phyloP scores from a whole-genome alignment of 2,329 filamentous ascomycete genomes.

The Cercospora sp. region DNA sequence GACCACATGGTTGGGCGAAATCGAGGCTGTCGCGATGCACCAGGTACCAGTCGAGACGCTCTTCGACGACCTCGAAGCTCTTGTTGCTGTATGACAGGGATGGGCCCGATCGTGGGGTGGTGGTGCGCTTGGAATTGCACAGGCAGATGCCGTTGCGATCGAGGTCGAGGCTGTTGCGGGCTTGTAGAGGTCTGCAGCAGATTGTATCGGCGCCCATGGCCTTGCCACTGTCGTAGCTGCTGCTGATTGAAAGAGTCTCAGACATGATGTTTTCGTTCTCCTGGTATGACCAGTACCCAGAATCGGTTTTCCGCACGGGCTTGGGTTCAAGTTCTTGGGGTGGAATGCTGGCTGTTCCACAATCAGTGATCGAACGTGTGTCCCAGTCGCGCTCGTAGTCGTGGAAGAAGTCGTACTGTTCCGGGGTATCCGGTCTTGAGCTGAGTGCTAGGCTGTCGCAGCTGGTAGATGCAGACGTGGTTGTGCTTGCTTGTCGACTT shows the following conservation, averaged over 20 bases:
- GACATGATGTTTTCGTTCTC: neutral
- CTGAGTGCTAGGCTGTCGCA: slow-evolving; percentile 1
- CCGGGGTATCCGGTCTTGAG: neutral
- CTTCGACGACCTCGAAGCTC: neutral
- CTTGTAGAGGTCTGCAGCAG: neutral
- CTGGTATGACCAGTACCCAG: neutral
- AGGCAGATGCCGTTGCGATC: slow-evolving; percentile 10
- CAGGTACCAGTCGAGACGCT: neutral
- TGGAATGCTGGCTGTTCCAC: neutral
- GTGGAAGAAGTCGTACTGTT: slow-evolving; percentile 12
- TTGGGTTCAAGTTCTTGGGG: neutral
- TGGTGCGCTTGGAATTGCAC: neutral
- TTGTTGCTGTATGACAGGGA: neutral
- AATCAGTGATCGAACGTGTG: slow-evolving; percentile 7
- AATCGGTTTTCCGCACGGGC: neutral
- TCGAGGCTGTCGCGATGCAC: neutral
- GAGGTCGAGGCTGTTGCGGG: slow-evolving; percentile 7
- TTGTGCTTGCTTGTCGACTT: slow-evolving; percentile 4
- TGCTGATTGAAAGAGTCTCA: neutral
- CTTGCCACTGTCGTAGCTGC: neutral
- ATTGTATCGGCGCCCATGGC: neutral
- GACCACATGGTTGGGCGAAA: neutral
- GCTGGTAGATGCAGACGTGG: neutral
- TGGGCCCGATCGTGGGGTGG: neutral
- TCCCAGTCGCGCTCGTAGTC: slow-evolving; percentile 9